Percentiles rank a stretch among this genome's conserved stretches.
These are phyloP conservation scores for Puccinia coronata DNA, from an alignment of 1,284 basidiomycete genomes.

Conservation along the genomic window DNA sequence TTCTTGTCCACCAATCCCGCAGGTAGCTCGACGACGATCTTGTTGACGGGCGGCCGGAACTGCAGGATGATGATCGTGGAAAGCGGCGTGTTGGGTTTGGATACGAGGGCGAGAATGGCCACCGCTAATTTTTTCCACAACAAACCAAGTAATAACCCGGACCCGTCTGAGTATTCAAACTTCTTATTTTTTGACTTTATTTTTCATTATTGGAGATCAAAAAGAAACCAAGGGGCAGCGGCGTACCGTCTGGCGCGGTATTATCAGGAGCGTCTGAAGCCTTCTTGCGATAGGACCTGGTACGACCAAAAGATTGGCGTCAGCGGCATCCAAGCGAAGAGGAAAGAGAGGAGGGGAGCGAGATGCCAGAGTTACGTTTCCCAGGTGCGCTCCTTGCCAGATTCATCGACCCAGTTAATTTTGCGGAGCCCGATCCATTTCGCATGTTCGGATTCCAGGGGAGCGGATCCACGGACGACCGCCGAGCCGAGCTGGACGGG, in stretches of 20 bases:
- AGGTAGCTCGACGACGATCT: slow-evolving; percentile 57
- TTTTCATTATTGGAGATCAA: too few species aligned
- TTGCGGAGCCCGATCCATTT: slow-evolving; percentile 57
- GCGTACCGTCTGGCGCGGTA: not conserved
- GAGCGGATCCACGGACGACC: not conserved
- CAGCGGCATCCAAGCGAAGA: not conserved
- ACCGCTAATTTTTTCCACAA: slow-evolving; percentile 51
- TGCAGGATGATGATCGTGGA: slow-evolving; percentile 56
- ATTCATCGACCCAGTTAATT: slow-evolving; percentile 57
- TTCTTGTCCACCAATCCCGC: slow-evolving; percentile 57
- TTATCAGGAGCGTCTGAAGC: not conserved
- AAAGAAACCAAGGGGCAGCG: too few species aligned
- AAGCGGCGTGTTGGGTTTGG: slow-evolving; percentile 53
- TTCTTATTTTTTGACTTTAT: too few species aligned
- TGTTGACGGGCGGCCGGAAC: slow-evolving; percentile 26
- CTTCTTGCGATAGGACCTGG: not conserved
- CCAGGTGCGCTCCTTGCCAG: slow-evolving; percentile 57
- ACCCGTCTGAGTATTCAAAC: not conserved
- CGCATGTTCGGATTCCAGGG: slow-evolving; percentile 23
- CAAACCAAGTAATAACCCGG: not conserved
- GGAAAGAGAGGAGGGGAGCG: not conserved
- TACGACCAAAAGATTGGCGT: not conserved
- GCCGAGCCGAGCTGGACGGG: slow-evolving; percentile 7
- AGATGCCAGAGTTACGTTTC: slow-evolving; percentile 54
- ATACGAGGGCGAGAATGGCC: slow-evolving; percentile 56